A percentile compares a stretch with the other conserved stretches of the same genome.
These are phyloP conservation scores for Chalciporus chontae DNA, from an alignment of 768 basidiomycete species.

Conservation along the genomic window DNA sequence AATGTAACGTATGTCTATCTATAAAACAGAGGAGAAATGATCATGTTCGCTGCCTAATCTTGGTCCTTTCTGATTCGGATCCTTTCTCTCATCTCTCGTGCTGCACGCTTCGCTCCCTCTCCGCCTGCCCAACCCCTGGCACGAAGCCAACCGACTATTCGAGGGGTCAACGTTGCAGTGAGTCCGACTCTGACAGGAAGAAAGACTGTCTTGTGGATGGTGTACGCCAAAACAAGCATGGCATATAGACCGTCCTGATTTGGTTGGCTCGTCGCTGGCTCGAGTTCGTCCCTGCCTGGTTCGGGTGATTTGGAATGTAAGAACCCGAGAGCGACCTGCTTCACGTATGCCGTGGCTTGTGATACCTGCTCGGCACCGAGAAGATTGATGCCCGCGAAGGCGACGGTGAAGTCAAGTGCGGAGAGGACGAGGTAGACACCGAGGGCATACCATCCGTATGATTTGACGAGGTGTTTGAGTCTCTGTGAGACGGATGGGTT, in stretches of 20 bases:
- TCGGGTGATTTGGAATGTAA: conserved; percentile 56
- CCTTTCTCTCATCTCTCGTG: conserved; percentile 39
- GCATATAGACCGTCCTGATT: conserved; percentile 82
- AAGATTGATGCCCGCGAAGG: conserved; percentile 80
- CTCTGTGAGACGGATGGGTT: conserved; percentile 62
- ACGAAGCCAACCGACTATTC: conserved; percentile 82
- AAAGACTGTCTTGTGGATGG: conserved; percentile 93
- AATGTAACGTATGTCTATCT: conserved; percentile 10
- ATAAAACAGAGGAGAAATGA: neutral
- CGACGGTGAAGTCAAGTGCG: conserved; percentile 77
- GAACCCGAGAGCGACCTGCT: conserved; percentile 42
- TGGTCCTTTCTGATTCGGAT: conserved; percentile 23
- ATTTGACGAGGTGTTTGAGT: conserved; percentile 79
- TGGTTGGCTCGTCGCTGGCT: conserved; percentile 34
- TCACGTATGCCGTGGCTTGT: conserved; percentile 55
- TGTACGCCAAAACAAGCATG: conserved; percentile 90
- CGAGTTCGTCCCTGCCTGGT: conserved; percentile 64
- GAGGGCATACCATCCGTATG: conserved; percentile 95
- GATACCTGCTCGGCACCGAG: conserved; percentile 90
- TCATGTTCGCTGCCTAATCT: conserved; percentile 12
- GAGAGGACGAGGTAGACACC: conserved; percentile 80
- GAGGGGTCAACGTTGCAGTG: conserved; percentile 83
- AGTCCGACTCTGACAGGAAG: conserved; percentile 86
- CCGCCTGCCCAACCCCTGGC: conserved; percentile 77
- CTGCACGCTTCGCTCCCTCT: conserved; percentile 66